Evolutionary conservation across 495 filamentous ascomycete genomes (phyloP).

Genomic region (Patellaria atrata): DNA sequence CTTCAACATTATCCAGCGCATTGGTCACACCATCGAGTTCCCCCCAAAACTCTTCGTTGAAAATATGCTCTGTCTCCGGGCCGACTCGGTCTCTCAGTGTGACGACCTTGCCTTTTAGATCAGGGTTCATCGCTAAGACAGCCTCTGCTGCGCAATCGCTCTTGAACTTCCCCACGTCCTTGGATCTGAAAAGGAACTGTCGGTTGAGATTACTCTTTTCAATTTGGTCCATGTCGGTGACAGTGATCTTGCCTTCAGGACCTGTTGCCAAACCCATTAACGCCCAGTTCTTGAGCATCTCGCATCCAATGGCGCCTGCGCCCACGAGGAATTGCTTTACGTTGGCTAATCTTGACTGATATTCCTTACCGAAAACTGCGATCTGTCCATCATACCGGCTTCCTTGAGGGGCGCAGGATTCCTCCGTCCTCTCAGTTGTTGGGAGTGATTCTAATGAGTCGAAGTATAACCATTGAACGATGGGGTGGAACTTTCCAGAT

Average conservation of each 20-base stretch:
- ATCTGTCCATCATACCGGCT: constrained; percentile 94
- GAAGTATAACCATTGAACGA: constrained; percentile 91
- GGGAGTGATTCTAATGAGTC: constrained; percentile 94
- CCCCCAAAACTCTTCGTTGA: constrained; percentile 91
- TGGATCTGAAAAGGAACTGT: constrained; percentile 89
- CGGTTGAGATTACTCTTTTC: constrained; percentile 98
- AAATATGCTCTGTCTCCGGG: constrained; percentile 83
- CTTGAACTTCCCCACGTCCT: constrained; percentile 94
- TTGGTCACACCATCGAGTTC: constrained; percentile 87
- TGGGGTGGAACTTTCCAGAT: constrained; percentile 91
- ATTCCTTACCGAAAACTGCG: constrained; percentile 86
- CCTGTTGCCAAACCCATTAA: constrained; percentile 93
- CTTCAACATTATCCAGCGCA: constrained; percentile 95
- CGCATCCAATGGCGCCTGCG: constrained; percentile 94
- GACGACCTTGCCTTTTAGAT: constrained; percentile 70
- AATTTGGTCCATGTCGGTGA: constrained; percentile 97
- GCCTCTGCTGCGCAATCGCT: constrained; percentile 86
- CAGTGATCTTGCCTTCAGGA: constrained; percentile 70
- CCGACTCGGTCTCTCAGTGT: constrained; percentile 81
- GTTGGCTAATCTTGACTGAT: constrained; percentile 84
- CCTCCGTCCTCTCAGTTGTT: constrained; percentile 59
- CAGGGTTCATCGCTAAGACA: constrained; percentile 88
- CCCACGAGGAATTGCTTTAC: constrained; percentile 87
- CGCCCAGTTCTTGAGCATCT: constrained; percentile 99
- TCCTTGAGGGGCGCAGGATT: constrained; percentile 67